Evolutionary conservation across 345 rosid genomes (phyloP).

Genomic region (Garcia nutans): DNA sequence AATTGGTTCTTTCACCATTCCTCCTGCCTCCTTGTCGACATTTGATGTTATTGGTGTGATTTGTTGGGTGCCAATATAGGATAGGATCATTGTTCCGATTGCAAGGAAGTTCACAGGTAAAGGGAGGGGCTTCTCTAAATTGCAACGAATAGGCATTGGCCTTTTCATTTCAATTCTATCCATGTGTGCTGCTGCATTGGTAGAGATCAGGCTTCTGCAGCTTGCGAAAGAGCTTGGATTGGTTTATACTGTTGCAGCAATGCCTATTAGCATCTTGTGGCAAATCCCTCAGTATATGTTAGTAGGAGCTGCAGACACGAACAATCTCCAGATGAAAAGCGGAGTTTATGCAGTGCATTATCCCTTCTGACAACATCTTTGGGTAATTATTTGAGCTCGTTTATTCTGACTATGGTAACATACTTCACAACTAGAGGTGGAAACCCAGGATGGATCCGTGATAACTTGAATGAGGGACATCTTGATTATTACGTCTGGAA

Average conservation of each 20-base stretch:
- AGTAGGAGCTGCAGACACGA: slow-evolving; percentile 91
- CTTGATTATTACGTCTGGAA: slow-evolving; percentile 96
- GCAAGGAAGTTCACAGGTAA: slow-evolving; percentile 82
- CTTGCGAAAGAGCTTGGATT: slow-evolving; percentile 75
- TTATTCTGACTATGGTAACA: slow-evolving; percentile 72
- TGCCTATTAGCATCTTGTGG: slow-evolving; percentile 83
- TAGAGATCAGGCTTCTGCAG: slow-evolving; percentile 64
- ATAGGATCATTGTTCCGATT: slow-evolving; percentile 64
- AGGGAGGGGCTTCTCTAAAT: slow-evolving; percentile 81
- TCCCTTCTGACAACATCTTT: slow-evolving; percentile 70
- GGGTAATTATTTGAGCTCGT: slow-evolving; percentile 81
- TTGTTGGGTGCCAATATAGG: slow-evolving; percentile 86
- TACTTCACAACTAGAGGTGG: slow-evolving; percentile 66
- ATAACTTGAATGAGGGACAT: slow-evolving; percentile 85
- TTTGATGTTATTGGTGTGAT: slow-evolving; percentile 78
- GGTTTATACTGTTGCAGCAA: slow-evolving; percentile 43
- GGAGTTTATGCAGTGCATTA: slow-evolving; percentile 80
- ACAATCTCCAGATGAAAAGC: slow-evolving; percentile 93
- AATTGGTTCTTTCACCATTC: slow-evolving; percentile 79
- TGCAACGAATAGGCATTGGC: slow-evolving; percentile 93
- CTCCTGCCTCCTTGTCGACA: slow-evolving; percentile 83
- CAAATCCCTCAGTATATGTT: slow-evolving; percentile 88
- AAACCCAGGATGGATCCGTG: slow-evolving; percentile 75
- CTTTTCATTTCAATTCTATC: slow-evolving; percentile 67
- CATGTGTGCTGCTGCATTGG: slow-evolving; percentile 81